phyloP scores from a whole-genome alignment of 352 stramenopile genomes.

The Pythium chondricola region DNA sequence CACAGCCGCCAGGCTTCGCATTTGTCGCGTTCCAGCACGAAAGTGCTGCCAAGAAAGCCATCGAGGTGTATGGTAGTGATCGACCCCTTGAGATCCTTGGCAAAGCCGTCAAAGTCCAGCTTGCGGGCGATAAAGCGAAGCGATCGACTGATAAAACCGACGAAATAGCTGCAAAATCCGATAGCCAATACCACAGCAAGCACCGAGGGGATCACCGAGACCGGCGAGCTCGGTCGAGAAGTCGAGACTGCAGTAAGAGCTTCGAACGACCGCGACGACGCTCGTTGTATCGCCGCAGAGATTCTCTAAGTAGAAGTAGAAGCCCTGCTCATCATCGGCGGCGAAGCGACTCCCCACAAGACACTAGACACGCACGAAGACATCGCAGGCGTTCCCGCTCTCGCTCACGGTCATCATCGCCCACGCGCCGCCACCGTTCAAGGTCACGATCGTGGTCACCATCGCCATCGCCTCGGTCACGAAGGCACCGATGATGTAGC shows the following conservation, averaged over 20 bases:
- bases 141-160: background rate
- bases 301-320: background rate
- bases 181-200: background rate
- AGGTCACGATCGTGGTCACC: background rate
- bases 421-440: background rate
- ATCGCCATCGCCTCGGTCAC: background rate
- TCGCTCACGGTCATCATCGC: slow-evolving; percentile 3
- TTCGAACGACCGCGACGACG: background rate
- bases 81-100: slow-evolving; percentile 53
- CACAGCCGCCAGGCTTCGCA: slow-evolving; percentile 71
- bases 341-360: too few relatives aligned
- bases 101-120: slow-evolving; percentile 67
- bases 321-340: too few relatives aligned
- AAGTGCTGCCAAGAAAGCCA: slow-evolving; percentile 38
- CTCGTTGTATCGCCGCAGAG: background rate
- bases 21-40: slow-evolving; percentile 59
- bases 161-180: background rate
- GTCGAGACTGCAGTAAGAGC: background rate
- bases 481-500: too few relatives aligned
- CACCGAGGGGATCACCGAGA: too few relatives aligned
- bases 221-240: background rate
- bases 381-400: slow-evolving; percentile 1
- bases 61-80: slow-evolving; percentile 31
- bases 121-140: slow-evolving; percentile 39
- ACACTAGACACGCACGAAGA: too few relatives aligned